Evolutionary conservation across 495 filamentous ascomycete genomes (phyloP), one percentile per base, ranked within the genome.

Genomic region (Neurospora sublineolata): DNA sequence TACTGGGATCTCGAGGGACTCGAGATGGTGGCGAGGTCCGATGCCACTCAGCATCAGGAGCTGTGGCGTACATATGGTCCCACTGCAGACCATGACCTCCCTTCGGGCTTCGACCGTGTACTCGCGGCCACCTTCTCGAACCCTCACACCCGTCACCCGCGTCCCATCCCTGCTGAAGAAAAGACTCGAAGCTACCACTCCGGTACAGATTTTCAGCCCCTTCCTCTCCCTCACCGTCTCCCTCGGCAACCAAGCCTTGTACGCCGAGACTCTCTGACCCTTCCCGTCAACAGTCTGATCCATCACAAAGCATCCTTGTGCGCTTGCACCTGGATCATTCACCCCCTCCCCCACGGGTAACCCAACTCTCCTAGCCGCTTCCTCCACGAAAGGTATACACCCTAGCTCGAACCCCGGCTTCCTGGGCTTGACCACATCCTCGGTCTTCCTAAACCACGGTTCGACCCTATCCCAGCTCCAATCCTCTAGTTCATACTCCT

Each of bases 1-100:
- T 16, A 91, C 85, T 10, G 87, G 85, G 67, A 94, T 93, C 4
- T 81, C 84, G 60, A 92, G 83, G 9, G 79, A 77, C 12, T 82
- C 77, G 20, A 94, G 87, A 16, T 72, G 38, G 0, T 71, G 67
- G 42, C 20, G 60, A 3, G 76, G 77, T 0, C 76, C 77, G 30
- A 79, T 76, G n/a, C 77, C 77, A 67, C 77, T 77, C 0, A 76
- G 71, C 76, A 78, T 73, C n/a, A 79, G 72, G 6, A 79, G 37
- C 71, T 75, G 77, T 4, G 77, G 77, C 1, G 75, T 71, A 4
- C 73, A 73, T 4, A 76, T 30, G 7, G 75, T 67, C 3, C 76
- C 77, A 30, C 37, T 68, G 69, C 75, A 75, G 23, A 79, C 16
- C 8, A 79, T 75, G 8, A 79, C 77, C 41, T 79, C 77, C 18